Base-by-base conservation (phyloP, 108 stramenopile species). In the Pseudonitzschia delicatissima region DNA sequence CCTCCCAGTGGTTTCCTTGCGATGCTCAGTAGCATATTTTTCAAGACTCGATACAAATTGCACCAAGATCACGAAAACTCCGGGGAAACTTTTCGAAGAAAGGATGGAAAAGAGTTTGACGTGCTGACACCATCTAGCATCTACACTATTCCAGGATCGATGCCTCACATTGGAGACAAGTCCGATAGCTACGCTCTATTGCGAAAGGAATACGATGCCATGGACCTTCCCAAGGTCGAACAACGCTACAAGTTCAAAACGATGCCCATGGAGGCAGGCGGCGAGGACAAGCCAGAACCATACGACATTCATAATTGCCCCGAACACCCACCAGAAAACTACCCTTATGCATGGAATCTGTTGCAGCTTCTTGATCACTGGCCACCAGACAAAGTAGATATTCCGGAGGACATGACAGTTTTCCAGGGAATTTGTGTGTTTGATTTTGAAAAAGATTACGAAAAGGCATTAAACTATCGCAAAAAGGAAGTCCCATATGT, bases 401-500 rank as follows among this genome's bases (percentile, higher is more conserved):
- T 61, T 42, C 60, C 60, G 18, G 26, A 29, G 7, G 60, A 61
- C 1, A 4, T n/a, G 5, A 66, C 66, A 34, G 76, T 90, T 12
- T 87, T 81, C 60, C 87, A 90, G 40, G 84, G 85, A 15, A 20
- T 90, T 11, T 93, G 92, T 64, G 69, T 86, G 58, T 93, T 93
- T 74, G 92, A 93, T 55, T 85, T 87, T 58, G 42, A 79, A 27
- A 87, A 82, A 4, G 90, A 96, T 23, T 60, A 88, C 21, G 62
- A 75, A 45, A 92, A 95, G 82, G 92, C 91, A 12, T 62, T 79
- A n/a, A 72, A 68, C 18, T 98, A 97, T 77, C 82, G 96, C 15
- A 67, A 87, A 15, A 79, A 79, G 11, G 98, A 98, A 77, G 67
- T 96, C 15, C 97, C 98, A 15, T 98, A 97, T 78, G 83, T 97